Conservation (phyloP, 2,329 filamentous ascomycete species). For the Penicillium sp. region DNA sequence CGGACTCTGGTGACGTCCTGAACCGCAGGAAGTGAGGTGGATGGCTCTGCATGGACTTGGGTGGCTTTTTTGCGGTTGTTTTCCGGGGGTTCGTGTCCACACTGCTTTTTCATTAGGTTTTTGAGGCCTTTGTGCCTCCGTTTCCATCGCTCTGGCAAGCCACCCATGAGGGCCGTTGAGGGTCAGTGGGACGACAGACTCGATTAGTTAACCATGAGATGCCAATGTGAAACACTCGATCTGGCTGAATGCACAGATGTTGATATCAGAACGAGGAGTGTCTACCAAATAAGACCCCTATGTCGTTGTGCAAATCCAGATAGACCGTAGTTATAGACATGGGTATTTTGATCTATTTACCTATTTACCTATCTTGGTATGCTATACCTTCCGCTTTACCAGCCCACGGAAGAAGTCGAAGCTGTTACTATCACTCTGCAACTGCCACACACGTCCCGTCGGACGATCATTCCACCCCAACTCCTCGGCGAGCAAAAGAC, state of each 20-base stretch:
- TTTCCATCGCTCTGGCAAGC: background rate
- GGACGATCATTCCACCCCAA: constrained; percentile 60
- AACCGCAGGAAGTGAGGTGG: too few species aligned
- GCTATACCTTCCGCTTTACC: constrained; percentile 65
- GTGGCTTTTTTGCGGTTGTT: too few species aligned
- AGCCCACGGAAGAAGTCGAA: constrained; percentile 95
- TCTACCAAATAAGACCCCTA: background rate
- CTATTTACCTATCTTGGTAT: background rate
- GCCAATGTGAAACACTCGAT: background rate
- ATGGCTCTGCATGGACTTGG: too few species aligned
- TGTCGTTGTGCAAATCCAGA: background rate
- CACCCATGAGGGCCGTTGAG: background rate
- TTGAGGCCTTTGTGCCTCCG: too few species aligned
- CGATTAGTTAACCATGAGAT: background rate
- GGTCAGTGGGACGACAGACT: background rate
- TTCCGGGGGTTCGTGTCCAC: too few species aligned
- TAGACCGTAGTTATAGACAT: background rate
- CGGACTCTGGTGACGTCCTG: too few species aligned
- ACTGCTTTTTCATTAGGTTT: too few species aligned
- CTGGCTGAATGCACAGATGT: background rate
- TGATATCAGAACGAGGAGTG: background rate
- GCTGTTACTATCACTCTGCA: constrained; percentile 96
- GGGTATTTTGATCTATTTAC: background rate
- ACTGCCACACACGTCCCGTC: constrained; percentile 68
- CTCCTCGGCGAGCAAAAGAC: constrained; percentile 76